Base-by-base conservation (phyloP, 2,329 filamentous ascomycete genomes). In the Botrytis squamosa region DNA sequence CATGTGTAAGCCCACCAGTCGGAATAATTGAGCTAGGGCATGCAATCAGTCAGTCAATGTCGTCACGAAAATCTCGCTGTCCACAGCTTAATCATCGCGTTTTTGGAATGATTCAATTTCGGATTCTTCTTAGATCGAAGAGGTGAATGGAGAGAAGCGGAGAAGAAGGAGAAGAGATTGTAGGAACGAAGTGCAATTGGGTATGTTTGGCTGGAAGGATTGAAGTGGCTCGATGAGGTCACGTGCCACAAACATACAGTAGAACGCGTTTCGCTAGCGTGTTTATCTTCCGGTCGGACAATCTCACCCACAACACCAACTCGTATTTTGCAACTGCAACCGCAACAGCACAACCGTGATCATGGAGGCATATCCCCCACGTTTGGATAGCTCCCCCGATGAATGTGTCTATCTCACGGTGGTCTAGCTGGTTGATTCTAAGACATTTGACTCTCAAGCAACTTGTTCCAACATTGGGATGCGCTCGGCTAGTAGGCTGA, bases 361-460 rank as follows among this genome's bases (percentile, higher is more conserved):
- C 25, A 59, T n/a, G n/a, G 42, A 38, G 46, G 20, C n/a, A 62
- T 73, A 22, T 69, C 42, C 36, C n/a, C 42, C 40, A 40, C 40
- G 42, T 62, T 38, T 22, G 29, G 16, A 44, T 52, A 7, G 40
- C 38, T 49, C 10, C 46, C 42, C 42, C 22, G 29, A 69, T 55
- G 14, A 44, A 18, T 16, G 33, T 69, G 29, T 69, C 44, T 69
- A 69, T 69, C 64, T 62, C 33, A 36, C 36, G 33, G 40, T 62
- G 18, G 8, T 29, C 71, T 69, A 73, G 71, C 71, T 73, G 64
- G 66, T 52, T 22, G 44, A 69, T n/a, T 69, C 68, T 38, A 52
- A 73, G 71, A 69, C 71, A 73, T 69, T 69, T 29, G 36, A 36
- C 29, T 44, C 49, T 44, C 55, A 69, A 25, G 29, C 36, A 52